phyloP scores from a whole-genome alignment of 2,329 filamentous ascomycete species.

The Cladosporium sp. region DNA sequence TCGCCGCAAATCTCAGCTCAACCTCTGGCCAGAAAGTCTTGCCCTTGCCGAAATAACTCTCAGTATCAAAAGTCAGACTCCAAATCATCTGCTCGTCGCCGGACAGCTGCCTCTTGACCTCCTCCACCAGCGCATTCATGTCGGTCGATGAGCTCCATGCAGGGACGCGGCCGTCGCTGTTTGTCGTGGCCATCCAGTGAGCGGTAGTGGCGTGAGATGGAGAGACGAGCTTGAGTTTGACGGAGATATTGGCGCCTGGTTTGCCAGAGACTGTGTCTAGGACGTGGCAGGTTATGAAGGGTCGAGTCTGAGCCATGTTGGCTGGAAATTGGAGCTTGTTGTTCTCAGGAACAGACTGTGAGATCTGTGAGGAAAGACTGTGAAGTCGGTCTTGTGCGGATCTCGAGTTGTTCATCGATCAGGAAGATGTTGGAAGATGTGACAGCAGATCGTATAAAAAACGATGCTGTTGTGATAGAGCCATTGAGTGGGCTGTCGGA shows the following conservation, averaged over 20 bases:
- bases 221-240: conserved; percentile 54
- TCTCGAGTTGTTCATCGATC: neutral
- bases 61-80: conserved; percentile 70
- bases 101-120: conserved; percentile 27
- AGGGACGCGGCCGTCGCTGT: conserved; percentile 70
- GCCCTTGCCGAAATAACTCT: conserved; percentile 61
- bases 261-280: conserved; percentile 74
- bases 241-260: conserved; percentile 63
- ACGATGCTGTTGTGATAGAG: too few species aligned
- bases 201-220: conserved; percentile 33
- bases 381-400: neutral
- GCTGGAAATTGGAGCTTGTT: neutral
- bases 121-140: conserved; percentile 36
- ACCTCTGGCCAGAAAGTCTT: conserved; percentile 57
- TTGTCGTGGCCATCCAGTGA: conserved; percentile 64
- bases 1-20: conserved; percentile 50
- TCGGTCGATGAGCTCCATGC: conserved; percentile 55
- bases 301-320: conserved; percentile 24
- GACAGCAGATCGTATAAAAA: neutral
- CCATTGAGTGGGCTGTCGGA: neutral
- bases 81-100: conserved; percentile 51
- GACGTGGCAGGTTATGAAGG: conserved; percentile 77
- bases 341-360: neutral
- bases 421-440: neutral
- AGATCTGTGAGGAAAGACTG: neutral